A percentile compares a stretch with the other conserved stretches of the same genome.
phyloP scores from a whole-genome alignment of 2,329 filamentous ascomycete species.

The Talaromyces sp. region DNA sequence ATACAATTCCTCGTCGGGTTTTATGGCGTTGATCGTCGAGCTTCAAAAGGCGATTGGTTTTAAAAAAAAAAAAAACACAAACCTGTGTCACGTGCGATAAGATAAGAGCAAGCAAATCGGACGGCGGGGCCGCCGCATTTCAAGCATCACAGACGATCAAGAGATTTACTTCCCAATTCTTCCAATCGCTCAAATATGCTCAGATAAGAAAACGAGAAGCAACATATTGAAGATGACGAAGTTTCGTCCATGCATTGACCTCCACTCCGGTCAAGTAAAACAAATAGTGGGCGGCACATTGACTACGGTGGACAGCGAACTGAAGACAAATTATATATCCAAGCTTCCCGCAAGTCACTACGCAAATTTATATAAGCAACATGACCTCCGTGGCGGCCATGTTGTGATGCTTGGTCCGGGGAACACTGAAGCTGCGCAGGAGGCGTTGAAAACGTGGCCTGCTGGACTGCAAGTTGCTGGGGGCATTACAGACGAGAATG shows the following conservation, averaged over 20 bases:
- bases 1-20: neutral
- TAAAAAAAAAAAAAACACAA: conserved; percentile 14
- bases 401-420: conserved; percentile 94
- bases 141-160: neutral
- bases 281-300: conserved; percentile 97
- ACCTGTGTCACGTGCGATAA: conserved; percentile 39
- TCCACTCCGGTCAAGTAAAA: conserved; percentile 96
- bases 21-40: neutral
- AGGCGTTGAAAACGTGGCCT: conserved; percentile 76
- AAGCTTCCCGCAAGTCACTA: conserved; percentile 77
- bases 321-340: conserved; percentile 93
- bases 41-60: neutral
- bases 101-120: conserved; percentile 22
- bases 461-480: conserved; percentile 82
- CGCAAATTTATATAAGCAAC: conserved; percentile 73
- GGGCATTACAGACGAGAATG: conserved; percentile 85
- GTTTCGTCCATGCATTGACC: conserved; percentile 94
- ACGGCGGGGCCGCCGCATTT: neutral
- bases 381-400: conserved; percentile 73
- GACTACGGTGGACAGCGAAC: conserved; percentile 58
- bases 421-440: conserved; percentile 73
- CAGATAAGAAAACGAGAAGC: neutral
- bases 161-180: neutral
- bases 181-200: neutral
- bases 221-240: conserved; percentile 66